Percentiles rank a stretch among this genome's conserved stretches.
These are phyloP conservation scores for Wallacemonas collosoma DNA, from an alignment of 208 protist species.

Conservation along the genomic window DNA sequence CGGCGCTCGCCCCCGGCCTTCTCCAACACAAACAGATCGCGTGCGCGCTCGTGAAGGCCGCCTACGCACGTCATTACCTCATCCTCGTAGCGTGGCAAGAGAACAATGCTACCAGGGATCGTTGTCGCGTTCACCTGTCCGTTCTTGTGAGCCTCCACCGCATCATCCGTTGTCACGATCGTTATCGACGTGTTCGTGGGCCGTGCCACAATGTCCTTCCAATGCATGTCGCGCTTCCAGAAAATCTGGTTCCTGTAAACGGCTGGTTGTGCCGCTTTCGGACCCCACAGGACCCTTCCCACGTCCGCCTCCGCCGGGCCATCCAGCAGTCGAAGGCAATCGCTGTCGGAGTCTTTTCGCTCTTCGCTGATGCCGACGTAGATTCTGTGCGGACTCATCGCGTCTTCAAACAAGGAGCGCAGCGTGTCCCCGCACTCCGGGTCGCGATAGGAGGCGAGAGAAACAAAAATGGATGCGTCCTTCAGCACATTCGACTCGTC, in stretches of 20 bases:
- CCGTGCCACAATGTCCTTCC: slow-evolving; percentile 1
- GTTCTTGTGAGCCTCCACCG: neutral
- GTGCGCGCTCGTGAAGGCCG: slow-evolving; percentile 32
- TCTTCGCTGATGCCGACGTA: slow-evolving; percentile 90
- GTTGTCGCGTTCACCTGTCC: neutral
- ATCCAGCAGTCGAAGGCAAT: slow-evolving; percentile 32
- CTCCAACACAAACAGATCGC: slow-evolving; percentile 29
- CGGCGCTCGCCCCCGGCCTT: slow-evolving; percentile 15
- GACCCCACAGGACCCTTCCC: neutral
- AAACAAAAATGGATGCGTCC: slow-evolving; percentile 87
- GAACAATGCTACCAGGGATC: slow-evolving; percentile 20
- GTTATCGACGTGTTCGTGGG: neutral
- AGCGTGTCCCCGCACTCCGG: slow-evolving; percentile 86
- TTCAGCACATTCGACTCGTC: slow-evolving; percentile 32
- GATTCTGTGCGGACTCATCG: slow-evolving; percentile 54
- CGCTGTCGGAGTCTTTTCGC: slow-evolving; percentile 26
- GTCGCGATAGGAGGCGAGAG: slow-evolving; percentile 88
- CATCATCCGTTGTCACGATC: slow-evolving; percentile 1
- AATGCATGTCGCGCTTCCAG: neutral
- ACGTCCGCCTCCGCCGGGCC: neutral
- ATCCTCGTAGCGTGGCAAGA: slow-evolving; percentile 28
- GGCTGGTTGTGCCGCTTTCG: neutral
- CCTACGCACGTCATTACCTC: slow-evolving; percentile 41
- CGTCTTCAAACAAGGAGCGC: slow-evolving; percentile 58
- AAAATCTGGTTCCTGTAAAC: neutral